Conservation (phyloP, 2,329 filamentous ascomycete species). For the Orbilia oligospora region DNA sequence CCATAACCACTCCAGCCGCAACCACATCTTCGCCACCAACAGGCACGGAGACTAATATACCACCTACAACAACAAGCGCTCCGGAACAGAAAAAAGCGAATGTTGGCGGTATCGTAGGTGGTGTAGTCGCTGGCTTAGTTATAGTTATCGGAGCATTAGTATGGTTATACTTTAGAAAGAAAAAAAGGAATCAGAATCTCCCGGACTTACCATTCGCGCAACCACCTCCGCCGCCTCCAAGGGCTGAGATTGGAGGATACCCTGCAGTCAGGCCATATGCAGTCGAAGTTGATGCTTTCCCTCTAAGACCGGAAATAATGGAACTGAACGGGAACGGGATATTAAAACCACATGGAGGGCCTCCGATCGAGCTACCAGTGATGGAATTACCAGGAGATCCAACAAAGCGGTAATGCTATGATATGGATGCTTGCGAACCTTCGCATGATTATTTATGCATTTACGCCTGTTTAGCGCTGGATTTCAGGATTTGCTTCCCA, state of each 20-base stretch:
- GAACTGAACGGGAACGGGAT: conserved; percentile 15
- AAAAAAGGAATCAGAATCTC: background rate
- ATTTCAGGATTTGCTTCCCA: background rate
- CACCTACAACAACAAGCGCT: background rate
- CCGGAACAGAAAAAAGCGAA: conserved; percentile 15
- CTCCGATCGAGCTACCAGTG: conserved; percentile 4
- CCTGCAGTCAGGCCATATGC: background rate
- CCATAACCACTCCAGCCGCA: conserved; percentile 23
- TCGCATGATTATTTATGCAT: too few species aligned
- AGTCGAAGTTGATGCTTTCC: conserved; percentile 32
- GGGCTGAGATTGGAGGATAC: conserved; percentile 1
- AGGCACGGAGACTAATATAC: background rate
- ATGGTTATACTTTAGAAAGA: conserved; percentile 16
- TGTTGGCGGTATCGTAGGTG: conserved; percentile 19
- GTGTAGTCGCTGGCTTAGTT: conserved; percentile 13
- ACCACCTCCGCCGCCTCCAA: conserved; percentile 1
- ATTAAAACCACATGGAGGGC: conserved; percentile 1
- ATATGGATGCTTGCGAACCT: background rate
- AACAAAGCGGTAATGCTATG: background rate
- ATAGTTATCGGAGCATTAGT: background rate
- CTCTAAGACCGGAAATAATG: conserved; percentile 21
- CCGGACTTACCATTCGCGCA: background rate
- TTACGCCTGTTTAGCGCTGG: background rate
- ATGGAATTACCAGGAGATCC: conserved; percentile 22
- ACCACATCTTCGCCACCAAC: conserved; percentile 24